Evolutionary conservation across 805 yeast genomes (phyloP), one percentile per base, ranked within the genome.

Genomic region (Zygosaccharomyces kombuchaensis): DNA sequence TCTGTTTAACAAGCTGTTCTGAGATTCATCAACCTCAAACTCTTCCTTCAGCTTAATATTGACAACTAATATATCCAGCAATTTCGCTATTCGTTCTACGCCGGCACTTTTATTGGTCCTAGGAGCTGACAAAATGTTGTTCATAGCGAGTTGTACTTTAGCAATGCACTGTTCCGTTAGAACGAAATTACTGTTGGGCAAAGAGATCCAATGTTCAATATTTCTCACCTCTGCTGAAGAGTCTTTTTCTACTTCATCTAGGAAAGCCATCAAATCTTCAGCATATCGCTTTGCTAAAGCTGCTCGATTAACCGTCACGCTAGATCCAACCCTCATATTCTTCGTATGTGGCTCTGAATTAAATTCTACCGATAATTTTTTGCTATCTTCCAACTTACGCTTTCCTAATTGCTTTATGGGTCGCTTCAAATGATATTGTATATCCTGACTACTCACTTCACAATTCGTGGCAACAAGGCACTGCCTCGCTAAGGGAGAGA

Each of bases 401-500:
- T 44, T 43, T 21, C 23, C 43, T 13, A 17, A 40, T 14, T 26
- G 37, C 19, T 17, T 36, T 14, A 23, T 35, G 44, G n/a, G 21
- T 12, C 21, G 12, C 34, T 19, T 10, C n/a, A 19, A 4, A 10
- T 38, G 30, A 30, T 21, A 36, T 31, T 22, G 34, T 13, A 51
- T 48, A 9, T 47, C 27, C 14, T 42, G 34, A 12, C 45, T 21
- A 8, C 32, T 26, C 12, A 53, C 41, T 9, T 36, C 38, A 3
- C 46, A 34, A 13, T 40, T 43, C 2, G 45, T 45, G 1, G 37
- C 41, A 9, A 27, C 34, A 2, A 62, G 34, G 36, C 50, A 48
- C 26, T 40, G 37, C 25, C 34, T 52, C 2, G 66, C 65, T 22
- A 54, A 36, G 2, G 57, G 56, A n/a, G 66, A 56, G 12, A 63